phyloP scores from a whole-genome alignment of 768 basidiomycete species.

The Amanita thiersii region DNA sequence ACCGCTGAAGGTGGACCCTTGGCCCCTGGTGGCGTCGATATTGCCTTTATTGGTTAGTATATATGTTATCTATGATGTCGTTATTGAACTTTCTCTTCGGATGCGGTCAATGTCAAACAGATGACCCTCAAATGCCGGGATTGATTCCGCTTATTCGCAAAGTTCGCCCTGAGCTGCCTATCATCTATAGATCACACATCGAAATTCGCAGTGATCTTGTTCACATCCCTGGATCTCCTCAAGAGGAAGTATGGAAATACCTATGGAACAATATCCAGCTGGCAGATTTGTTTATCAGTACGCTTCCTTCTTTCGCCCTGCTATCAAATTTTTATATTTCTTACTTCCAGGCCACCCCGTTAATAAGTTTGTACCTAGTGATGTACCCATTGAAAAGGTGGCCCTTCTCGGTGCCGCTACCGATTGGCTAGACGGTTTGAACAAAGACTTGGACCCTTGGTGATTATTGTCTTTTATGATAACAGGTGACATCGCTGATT shows the following conservation, averaged over 20 bases:
- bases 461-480: slow-evolving; percentile 13
- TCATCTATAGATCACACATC: slow-evolving; percentile 92
- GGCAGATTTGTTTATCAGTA: slow-evolving; percentile 86
- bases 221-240: slow-evolving; percentile 73
- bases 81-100: not conserved
- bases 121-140: slow-evolving; percentile 92
- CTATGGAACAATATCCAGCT: slow-evolving; percentile 89
- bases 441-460: slow-evolving; percentile 77
- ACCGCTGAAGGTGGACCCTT: slow-evolving; percentile 79
- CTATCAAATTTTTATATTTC: not conserved
- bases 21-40: slow-evolving; percentile 73
- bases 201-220: slow-evolving; percentile 88
- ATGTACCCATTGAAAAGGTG: slow-evolving; percentile 67
- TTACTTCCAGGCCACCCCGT: slow-evolving; percentile 65
- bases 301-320: slow-evolving; percentile 14
- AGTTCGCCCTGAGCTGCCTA: slow-evolving; percentile 75
- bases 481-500: not conserved
- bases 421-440: slow-evolving; percentile 90
- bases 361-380: slow-evolving; percentile 86
- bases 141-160: slow-evolving; percentile 89
- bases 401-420: slow-evolving; percentile 76
- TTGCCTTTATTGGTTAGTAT: slow-evolving; percentile 76
- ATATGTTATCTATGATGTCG: slow-evolving; percentile 1
- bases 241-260: slow-evolving; percentile 91
- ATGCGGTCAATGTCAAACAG: too few species aligned